Conservation (phyloP, 352 stramenopile genomes). For the Phytophthora rubi region DNA sequence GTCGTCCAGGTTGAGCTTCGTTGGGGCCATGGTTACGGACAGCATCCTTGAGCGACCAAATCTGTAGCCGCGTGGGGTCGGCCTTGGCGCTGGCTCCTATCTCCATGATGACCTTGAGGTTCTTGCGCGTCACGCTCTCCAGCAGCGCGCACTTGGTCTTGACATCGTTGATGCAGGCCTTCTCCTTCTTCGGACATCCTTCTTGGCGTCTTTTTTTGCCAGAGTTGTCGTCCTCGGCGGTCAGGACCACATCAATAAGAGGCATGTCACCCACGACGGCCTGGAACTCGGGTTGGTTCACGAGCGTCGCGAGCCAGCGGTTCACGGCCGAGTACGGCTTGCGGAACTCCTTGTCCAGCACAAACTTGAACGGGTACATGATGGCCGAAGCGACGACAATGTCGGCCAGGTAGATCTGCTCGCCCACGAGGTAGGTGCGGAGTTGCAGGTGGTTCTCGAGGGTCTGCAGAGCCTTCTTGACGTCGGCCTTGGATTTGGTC, state of each 20-base stretch:
- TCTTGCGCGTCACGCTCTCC: slow-evolving; percentile 85
- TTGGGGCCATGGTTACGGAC: slow-evolving; percentile 46
- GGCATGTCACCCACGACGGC: slow-evolving; percentile 91
- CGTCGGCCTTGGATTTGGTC: slow-evolving; percentile 90
- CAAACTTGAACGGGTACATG: too few relatives aligned
- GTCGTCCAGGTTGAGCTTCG: too few relatives aligned
- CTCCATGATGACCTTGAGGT: slow-evolving; percentile 83
- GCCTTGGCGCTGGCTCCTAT: slow-evolving; percentile 95
- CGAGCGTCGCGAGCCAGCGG: slow-evolving; percentile 93
- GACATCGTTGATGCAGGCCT: slow-evolving; percentile 98
- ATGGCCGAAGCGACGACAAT: slow-evolving; percentile 59
- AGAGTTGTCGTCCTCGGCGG: slow-evolving; percentile 65
- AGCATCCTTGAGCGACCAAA: slow-evolving; percentile 95
- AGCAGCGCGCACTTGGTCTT: slow-evolving; percentile 97
- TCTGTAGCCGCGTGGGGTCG: slow-evolving; percentile 97
- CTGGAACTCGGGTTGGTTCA: slow-evolving; percentile 95
- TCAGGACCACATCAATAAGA: slow-evolving; percentile 77
- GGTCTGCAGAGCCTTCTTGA: slow-evolving; percentile 84
- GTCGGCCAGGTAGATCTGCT: slow-evolving; percentile 94
- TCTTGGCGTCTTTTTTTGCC: slow-evolving; percentile 41
- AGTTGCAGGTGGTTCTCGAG: slow-evolving; percentile 90
- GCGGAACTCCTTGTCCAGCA: slow-evolving; percentile 51
- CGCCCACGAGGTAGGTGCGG: slow-evolving; percentile 92
- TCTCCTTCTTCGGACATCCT: slow-evolving; percentile 54
- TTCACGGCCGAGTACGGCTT: slow-evolving; percentile 88